Base-by-base conservation (phyloP, 345 rosid genomes). In the Populus pruinosa region DNA sequence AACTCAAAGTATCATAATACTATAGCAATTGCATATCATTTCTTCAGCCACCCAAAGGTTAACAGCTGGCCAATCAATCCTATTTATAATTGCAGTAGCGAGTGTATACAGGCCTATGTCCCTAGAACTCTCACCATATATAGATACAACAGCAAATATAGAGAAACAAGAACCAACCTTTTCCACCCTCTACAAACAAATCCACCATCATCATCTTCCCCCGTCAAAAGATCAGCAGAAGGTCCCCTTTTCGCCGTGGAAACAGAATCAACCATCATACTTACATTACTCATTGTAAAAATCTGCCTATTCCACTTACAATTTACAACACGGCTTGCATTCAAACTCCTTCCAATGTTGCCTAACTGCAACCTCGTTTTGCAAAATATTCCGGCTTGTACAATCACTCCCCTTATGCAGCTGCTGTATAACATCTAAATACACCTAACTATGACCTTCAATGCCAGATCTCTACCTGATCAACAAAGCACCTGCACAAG, bases 181-280 rank as follows among this genome's bases (percentile, higher is more conserved):
- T 90, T 91, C 95, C 96, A 91, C 33, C 92, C 94, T 84, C 97
- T 97, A 67, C 96, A 87, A 12, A 90, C 87, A 84, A 84, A 90
- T 74, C 94, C 94, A 23, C 86, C 88, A 33, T 83, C 92, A 4
- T 92, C 97, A 50, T 90, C 93, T 85, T 91, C 92, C 86, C 81
- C 91, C 3, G 78, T 79, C 47, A 85, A 75, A 41, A 85, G 66
- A 80, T 86, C 87, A 63, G 78, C 85, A 23, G 83, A 17, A 1
- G 82, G 80, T 18, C 86, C 87, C 49, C 76, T 84, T 64, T 86
- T 90, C 21, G 84, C 94, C 1, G 85, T 69, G 7, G 92, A 77
- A 47, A 85, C 80, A 5, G 93, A 82, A 90, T 92, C 97, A 25
- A 91, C 90, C 98, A 94, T 94, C 97, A 94, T 92, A 80, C 78